Evolutionary conservation across 257 asterid genomes (phyloP), one percentile per base, ranked within the genome.

Genomic region (Datura wrightii): DNA sequence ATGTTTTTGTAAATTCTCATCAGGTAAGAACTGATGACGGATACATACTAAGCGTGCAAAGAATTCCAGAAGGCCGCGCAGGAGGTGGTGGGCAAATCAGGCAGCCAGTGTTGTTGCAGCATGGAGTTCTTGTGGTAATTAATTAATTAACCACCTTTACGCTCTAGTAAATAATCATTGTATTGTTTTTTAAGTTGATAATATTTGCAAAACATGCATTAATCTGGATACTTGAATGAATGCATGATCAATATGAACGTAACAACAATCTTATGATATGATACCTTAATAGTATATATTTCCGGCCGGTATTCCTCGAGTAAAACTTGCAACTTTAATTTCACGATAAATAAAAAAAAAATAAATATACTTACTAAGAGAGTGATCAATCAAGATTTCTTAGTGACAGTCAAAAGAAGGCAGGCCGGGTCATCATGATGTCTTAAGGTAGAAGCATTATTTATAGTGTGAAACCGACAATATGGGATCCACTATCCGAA

Each of bases 21-120:
- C 89, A 94, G 97, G 95, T 93, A 60, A 89, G 70, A 5, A 94
- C 98, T 1, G 95, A 89, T 62, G 97, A 94, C 53, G 98, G 97
- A 3, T 94, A 94, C 86, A 84, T 93, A 72, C 44, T 94, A 5
- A 92, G 93, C 85, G 90, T 94, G 83, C 92, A 87, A 15, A 89
- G 97, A 72, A 93, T 93, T 31, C 93, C 97, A 3, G 84, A 44
- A 58, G 92, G 94, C 44, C 92, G 86, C 8, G 36, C 3, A 6
- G 90, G 85, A 9, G 89, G 87, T 13, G 84, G 84, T 15, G 85
- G 84, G 18, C 50, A 19, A 10, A 82, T 9, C 24, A 83, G 83
- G 66, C 90, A 82, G 74, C 89, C 91, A 0, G 92, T 87, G 8
- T 78, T 90, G 79, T 76, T 90, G 79, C 91, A 88, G 70, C 92